Conservation (phyloP, 345 rosid genomes). For the Gynandropsis gynandra region DNA sequence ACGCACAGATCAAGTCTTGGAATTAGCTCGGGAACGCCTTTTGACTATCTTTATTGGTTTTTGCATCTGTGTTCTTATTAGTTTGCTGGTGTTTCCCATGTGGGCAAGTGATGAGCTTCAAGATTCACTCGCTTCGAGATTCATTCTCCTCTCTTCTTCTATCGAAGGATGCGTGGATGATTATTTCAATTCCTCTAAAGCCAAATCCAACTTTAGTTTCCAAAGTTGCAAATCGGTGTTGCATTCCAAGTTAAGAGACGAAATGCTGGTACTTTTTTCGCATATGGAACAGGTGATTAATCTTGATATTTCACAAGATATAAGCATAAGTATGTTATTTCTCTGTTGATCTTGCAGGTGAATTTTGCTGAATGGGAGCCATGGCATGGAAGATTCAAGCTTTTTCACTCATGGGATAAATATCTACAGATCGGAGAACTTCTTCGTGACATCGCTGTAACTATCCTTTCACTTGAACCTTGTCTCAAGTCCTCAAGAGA, state of each 20-base stretch:
- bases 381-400: slow-evolving; percentile 76
- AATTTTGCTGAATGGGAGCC: slow-evolving; percentile 97
- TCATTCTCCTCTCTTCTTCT: slow-evolving; percentile 46
- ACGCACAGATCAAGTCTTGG: slow-evolving; percentile 39
- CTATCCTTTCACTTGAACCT: too few relatives aligned
- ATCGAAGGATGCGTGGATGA: slow-evolving; percentile 59
- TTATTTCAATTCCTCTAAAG: slow-evolving; percentile 25
- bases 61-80: slow-evolving; percentile 42
- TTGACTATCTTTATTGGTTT: slow-evolving; percentile 65
- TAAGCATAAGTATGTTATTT: slow-evolving; percentile 1
- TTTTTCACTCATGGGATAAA: slow-evolving; percentile 68
- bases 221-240: slow-evolving; percentile 38
- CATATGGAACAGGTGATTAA: slow-evolving; percentile 2
- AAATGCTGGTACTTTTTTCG: slow-evolving; percentile 36
- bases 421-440: slow-evolving; percentile 53
- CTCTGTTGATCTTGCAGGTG: slow-evolving; percentile 31
- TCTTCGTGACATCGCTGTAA: slow-evolving; percentile 26
- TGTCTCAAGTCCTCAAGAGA: too few relatives aligned
- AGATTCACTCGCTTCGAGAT: slow-evolving; percentile 44
- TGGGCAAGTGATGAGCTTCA: slow-evolving; percentile 96
- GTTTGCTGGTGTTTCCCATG: slow-evolving; percentile 57
- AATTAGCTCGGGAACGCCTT: slow-evolving; percentile 59
- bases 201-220: slow-evolving; percentile 19
- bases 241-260: slow-evolving; percentile 53
- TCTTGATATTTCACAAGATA: too few relatives aligned